Evolutionary conservation across 352 stramenopile genomes (phyloP), one percentile per base, ranked within the genome.

Genomic region (Globisporangium nagaii): DNA sequence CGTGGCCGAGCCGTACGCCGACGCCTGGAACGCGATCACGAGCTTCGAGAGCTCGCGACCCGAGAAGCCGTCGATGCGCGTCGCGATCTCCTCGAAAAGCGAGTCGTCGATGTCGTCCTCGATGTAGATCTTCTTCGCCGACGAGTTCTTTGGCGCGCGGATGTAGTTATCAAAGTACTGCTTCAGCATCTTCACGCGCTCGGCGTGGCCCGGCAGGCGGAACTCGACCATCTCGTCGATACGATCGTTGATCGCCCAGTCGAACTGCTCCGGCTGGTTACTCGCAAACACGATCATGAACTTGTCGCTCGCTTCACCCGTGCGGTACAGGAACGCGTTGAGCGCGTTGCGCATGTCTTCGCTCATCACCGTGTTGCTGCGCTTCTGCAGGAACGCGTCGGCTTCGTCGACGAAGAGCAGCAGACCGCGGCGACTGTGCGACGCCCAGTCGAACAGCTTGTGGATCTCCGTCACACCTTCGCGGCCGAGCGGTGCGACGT

Each of bases 211-310:
- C 3, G 97, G 97, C 30, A 99, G 75, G 15, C 79, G 69, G 63
- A 99, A 99, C 72, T 97, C 83, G 28, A 99, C 93, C 86, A 99
- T 98, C 79, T 99, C 97, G 81, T 99, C 97, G 48, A 99, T 98
- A 85, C 97, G 95, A 89, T 99, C 97, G 77, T 98, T 97, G 65
- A 99, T 96, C 41, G 97, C 97, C 77, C 88, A 97, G 68, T 99
- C 97, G 62, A 99, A 99, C 71, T 99, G 93, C 62, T 98, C 89
- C 28, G 97, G 96, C 75, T 99, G 93, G 80, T 99, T 99, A 68
- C 92, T 98, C 11, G 97, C 97, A 66, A 99, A 99, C 44, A 99
- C 97, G 64, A 99, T 97, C 97, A 99, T 99, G 70, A 99, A 99
- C 69, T 99, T 97, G 72, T 99, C 92, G 62, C 92, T 98, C 48